Percentiles rank a stretch among this genome's conserved stretches.
phyloP scores from a whole-genome alignment of 352 stramenopile genomes.

The Phytopythium sindhum region DNA sequence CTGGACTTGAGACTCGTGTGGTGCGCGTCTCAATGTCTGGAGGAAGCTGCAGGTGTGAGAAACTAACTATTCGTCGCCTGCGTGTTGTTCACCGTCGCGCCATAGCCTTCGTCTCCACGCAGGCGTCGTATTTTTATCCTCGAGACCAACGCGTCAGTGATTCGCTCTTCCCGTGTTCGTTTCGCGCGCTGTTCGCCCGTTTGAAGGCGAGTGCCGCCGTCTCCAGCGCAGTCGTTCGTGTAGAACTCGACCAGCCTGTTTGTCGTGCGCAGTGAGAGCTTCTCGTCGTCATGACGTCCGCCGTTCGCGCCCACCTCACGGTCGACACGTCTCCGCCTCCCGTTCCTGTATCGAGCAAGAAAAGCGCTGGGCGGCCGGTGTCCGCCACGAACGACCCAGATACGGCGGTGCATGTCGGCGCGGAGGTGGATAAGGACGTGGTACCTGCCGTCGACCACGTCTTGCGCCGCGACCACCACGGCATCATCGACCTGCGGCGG shows the following conservation, averaged over 20 bases:
- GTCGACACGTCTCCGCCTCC: neutral
- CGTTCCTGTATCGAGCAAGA: neutral
- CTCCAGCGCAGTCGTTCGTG: neutral
- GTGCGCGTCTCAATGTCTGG: too few species aligned
- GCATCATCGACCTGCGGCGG: slow-evolving; percentile 59
- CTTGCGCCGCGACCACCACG: slow-evolving; percentile 15
- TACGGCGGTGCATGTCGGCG: neutral
- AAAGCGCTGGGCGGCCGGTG: neutral
- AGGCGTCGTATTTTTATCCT: slow-evolving; percentile 1
- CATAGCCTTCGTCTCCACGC: neutral
- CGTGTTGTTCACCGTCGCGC: neutral
- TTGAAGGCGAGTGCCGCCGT: neutral
- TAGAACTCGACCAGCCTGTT: neutral
- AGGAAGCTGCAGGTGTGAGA: neutral
- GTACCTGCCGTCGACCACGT: neutral
- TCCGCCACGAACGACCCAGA: neutral
- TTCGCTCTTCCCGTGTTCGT: neutral
- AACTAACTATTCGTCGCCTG: neutral
- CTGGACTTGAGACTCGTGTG: neutral
- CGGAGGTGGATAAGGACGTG: neutral
- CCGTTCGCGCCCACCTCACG: neutral
- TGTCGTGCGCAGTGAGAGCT: neutral
- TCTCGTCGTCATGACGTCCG: neutral
- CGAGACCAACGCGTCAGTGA: neutral
- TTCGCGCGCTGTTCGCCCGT: slow-evolving; percentile 2